These are phyloP conservation scores for Rhizopogon sp. DNA, from an alignment of 768 basidiomycete genomes.

Conservation along the genomic window DNA sequence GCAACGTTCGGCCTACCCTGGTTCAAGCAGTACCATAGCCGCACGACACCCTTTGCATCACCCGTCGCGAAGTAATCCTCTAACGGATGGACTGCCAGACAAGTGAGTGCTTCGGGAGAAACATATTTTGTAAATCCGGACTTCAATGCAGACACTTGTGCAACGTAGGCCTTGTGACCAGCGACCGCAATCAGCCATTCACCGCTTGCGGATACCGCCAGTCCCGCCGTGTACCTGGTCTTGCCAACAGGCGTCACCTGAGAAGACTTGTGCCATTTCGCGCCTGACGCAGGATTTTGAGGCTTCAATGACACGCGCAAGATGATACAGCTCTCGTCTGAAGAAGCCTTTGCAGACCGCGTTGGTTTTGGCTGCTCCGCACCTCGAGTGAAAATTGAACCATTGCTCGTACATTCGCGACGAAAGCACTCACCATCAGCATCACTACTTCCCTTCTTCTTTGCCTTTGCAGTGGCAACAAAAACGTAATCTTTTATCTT, in stretches of 20 bases:
- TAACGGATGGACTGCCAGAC: constrained; percentile 81
- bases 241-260: constrained; percentile 61
- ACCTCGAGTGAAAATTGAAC: not conserved
- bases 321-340: constrained; percentile 46
- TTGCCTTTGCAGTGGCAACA: constrained; percentile 53
- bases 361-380: not conserved
- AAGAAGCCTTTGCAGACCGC: not conserved
- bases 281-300: constrained; percentile 30
- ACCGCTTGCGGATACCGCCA: constrained; percentile 73
- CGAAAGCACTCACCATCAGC: not conserved
- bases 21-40: constrained; percentile 90
- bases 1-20: constrained; percentile 47
- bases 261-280: constrained; percentile 40
- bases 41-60: constrained; percentile 77
- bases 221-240: constrained; percentile 54
- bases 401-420: not conserved
- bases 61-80: constrained; percentile 97
- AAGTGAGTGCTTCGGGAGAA: constrained; percentile 75
- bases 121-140: constrained; percentile 80
- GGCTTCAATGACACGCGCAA: constrained; percentile 57
- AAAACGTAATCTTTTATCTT: constrained; percentile 65
- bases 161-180: constrained; percentile 76
- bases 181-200: constrained; percentile 72
- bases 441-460: constrained; percentile 30
- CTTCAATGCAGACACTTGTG: constrained; percentile 47